Evolutionary conservation across 2,329 filamentous ascomycete genomes (phyloP).

Genomic region (Botrytis medusae): DNA sequence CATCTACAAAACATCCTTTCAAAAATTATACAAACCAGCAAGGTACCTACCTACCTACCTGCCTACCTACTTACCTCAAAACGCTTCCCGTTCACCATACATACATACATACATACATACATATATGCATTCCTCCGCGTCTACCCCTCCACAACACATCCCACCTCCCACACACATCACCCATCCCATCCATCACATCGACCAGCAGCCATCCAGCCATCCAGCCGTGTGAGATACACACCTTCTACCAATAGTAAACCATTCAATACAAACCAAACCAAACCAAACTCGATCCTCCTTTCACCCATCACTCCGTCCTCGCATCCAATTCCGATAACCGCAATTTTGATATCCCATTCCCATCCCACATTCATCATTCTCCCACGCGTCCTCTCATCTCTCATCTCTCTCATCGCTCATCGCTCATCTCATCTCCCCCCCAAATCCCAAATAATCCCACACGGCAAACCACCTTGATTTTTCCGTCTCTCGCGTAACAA

Average conservation of each 20-base stretch:
- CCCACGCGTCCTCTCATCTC: not conserved
- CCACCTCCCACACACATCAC: not conserved
- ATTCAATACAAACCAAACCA: not conserved
- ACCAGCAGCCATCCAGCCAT: not conserved
- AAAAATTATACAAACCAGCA: not conserved
- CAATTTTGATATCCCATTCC: not conserved
- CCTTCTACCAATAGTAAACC: not conserved
- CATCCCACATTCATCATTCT: not conserved
- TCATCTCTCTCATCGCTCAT: not conserved
- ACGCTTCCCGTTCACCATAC: not conserved
- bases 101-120: not conserved
- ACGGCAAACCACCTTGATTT: not conserved
- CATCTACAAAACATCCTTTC: not conserved
- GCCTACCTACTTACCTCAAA: not conserved
- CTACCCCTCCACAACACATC: conserved; percentile 5
- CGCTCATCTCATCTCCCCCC: not conserved
- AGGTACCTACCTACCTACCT: not conserved
- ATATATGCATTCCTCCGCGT: conserved; percentile 10
- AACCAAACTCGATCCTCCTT: not conserved
- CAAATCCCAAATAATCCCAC: not conserved
- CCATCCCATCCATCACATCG: not conserved
- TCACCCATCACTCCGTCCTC: not conserved
- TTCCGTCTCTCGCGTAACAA: not conserved
- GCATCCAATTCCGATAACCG: not conserved
- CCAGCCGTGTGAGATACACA: not conserved